Percentiles rank a stretch among this genome's conserved stretches.
These are phyloP conservation scores for Ustilago shanxiensis DNA, from an alignment of 1,284 basidiomycete species.

Conservation along the genomic window DNA sequence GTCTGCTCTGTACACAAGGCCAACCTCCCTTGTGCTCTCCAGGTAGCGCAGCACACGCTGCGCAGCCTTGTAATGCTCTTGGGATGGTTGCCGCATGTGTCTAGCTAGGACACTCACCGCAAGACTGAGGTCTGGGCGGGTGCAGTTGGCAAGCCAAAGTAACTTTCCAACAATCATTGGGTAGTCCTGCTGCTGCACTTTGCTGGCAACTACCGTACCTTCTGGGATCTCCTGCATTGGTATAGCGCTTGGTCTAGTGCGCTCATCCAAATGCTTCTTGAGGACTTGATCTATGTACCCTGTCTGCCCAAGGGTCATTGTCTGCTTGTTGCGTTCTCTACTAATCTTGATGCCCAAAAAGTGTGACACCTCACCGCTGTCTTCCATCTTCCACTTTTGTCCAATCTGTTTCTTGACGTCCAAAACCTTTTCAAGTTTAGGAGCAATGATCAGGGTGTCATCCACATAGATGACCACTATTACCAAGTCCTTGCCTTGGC, in stretches of 20 bases:
- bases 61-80: constrained; percentile 7
- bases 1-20: not conserved
- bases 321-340: not conserved
- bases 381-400: constrained; percentile 15
- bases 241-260: not conserved
- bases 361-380: not conserved
- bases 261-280: not conserved
- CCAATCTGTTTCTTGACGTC: constrained; percentile 7
- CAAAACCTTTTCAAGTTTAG: not conserved
- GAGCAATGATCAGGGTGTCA: constrained; percentile 6
- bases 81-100: constrained; percentile 12
- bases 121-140: not conserved
- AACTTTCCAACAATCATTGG: constrained; percentile 5
- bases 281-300: not conserved
- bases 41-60: constrained; percentile 1
- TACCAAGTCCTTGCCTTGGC: not conserved
- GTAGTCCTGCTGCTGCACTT: not conserved
- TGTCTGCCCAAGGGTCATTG: not conserved
- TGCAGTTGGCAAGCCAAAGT: constrained; percentile 1
- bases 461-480: constrained; percentile 10
- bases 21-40: constrained; percentile 1
- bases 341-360: constrained; percentile 4
- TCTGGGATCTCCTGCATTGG: constrained; percentile 1
- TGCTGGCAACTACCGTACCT: constrained; percentile 1
- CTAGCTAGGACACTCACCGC: constrained; percentile 1